Evolutionary conservation across 441 rosid genomes (phyloP), one percentile per base, ranked within the genome.

Genomic region (Aleurites moluccanus): DNA sequence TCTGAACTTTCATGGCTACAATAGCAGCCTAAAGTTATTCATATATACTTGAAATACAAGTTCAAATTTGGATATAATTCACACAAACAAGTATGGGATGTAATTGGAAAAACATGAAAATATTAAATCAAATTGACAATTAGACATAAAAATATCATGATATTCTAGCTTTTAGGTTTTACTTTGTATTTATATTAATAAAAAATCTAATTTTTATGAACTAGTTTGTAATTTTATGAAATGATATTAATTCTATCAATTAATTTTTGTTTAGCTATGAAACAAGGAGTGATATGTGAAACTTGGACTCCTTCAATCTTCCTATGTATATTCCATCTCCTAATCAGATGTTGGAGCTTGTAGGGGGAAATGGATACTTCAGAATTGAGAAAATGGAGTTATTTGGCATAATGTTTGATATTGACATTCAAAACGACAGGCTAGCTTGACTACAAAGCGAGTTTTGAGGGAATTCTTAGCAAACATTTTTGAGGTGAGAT

Each of bases 221-320:
- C 40, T 38, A 38, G 40, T 38, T 38, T 38, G 40, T 38, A 38
- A 38, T 38, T 6, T 38, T 38, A 38, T 38, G 7, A 38, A 38
- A 38, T 38, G 40, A 6, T 38, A 6, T 10, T 0, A 59, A 27
- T 59, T 59, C 7, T 59, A 10, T 59, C 11, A 11, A 10, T 59
- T 23, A 42, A 44, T 10, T 65, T 25, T 42, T n/a, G 1, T 2
- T 13, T 25, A n/a, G 21, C 40, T 52, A 18, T 50, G n/a, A 13
- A 6, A 13, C 77, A 81, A 83, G 83, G 83, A 63, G 16, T 70
- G 35, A 64, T 81, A 35, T 56, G 55, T 21, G 81, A 85, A 77
- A 78, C 70, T n/a, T 82, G 56, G 81, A 83, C 68, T 70, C 78
- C 6, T 85, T 83, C 74, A 85, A 83, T 67, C 40, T 83, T 56